These are phyloP conservation scores for Pulveroboletus sp. DNA, from an alignment of 768 basidiomycete genomes.

Conservation along the genomic window DNA sequence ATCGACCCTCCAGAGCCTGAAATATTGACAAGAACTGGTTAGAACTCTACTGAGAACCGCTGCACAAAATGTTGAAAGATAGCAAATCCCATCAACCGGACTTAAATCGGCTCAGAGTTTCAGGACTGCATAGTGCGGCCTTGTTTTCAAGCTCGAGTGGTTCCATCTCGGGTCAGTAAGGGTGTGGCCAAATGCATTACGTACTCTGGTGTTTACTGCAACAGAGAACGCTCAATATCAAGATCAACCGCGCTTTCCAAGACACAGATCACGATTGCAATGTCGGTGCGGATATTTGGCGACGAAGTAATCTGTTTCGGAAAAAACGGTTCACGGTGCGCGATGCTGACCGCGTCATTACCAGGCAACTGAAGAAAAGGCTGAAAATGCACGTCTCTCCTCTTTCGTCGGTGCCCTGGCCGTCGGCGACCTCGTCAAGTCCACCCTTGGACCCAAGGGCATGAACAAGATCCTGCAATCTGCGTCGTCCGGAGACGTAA, in stretches of 20 bases:
- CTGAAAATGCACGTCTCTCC: constrained; percentile 95
- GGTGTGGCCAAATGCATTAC: not conserved
- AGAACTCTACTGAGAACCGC: too few relatives aligned
- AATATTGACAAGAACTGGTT: too few relatives aligned
- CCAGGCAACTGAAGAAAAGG: constrained; percentile 89
- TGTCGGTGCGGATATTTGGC: constrained; percentile 65
- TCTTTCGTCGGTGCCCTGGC: constrained; percentile 98
- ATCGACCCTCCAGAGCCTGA: too few relatives aligned
- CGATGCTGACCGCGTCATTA: constrained; percentile 3
- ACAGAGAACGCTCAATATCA: not conserved
- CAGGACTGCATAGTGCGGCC: too few relatives aligned
- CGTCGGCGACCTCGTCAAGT: constrained; percentile 96
- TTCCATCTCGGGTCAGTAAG: too few relatives aligned
- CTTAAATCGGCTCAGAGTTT: too few relatives aligned
- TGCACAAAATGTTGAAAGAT: too few relatives aligned
- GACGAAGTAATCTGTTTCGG: constrained; percentile 42
- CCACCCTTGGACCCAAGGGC: constrained; percentile 96
- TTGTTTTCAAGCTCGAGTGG: too few relatives aligned
- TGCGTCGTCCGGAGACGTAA: constrained; percentile 83
- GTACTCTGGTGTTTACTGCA: not conserved
- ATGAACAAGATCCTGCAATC: constrained; percentile 99
- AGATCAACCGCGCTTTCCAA: not conserved
- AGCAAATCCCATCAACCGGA: too few relatives aligned
- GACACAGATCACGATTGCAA: constrained; percentile 1
- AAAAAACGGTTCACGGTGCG: not conserved